Percentiles rank a stretch among this genome's conserved stretches.
These are phyloP conservation scores for Candida cerambycidarum DNA, from an alignment of 805 yeast species.

Conservation along the genomic window DNA sequence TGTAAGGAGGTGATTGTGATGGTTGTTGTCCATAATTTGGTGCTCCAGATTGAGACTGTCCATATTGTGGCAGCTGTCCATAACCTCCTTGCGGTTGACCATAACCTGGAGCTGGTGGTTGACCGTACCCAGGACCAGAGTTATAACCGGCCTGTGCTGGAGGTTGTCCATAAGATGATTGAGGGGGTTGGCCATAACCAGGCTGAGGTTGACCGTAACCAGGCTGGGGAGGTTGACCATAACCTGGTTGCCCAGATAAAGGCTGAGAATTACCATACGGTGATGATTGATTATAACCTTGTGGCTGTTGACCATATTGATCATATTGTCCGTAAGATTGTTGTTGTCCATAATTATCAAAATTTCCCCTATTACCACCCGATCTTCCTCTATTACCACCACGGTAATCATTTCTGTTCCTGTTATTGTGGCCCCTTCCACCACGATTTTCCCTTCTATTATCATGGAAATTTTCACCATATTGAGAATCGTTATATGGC, in stretches of 20 bases:
- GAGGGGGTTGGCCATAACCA: not conserved
- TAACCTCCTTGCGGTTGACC: not conserved
- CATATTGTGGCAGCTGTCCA: constrained; percentile 7
- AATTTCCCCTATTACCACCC: not conserved
- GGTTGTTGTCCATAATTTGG: constrained; percentile 2
- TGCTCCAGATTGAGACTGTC: not conserved
- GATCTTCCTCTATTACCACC: constrained; percentile 10
- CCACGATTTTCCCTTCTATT: constrained; percentile 15
- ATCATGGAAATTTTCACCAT: constrained; percentile 4
- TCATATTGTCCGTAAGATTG: constrained; percentile 1
- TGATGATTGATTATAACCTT: too few species aligned
- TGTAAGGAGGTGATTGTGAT: constrained; percentile 3
- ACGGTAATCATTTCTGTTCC: constrained; percentile 4
- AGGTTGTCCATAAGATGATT: not conserved
- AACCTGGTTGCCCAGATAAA: not conserved
- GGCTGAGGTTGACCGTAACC: constrained; percentile 15
- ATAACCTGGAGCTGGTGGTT: not conserved
- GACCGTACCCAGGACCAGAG: constrained; percentile 6
- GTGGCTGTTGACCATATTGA: not conserved
- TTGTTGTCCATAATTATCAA: not conserved
- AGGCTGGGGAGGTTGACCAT: constrained; percentile 1
- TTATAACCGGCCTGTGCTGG: not conserved
- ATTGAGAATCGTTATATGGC: not conserved
- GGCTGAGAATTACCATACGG: constrained; percentile 6
- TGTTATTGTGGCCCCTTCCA: constrained; percentile 15